A percentile compares a stretch with the other conserved stretches of the same genome.
These are phyloP conservation scores for Hygrophoropsis aurantiaca DNA, from an alignment of 768 basidiomycete genomes.

Conservation along the genomic window DNA sequence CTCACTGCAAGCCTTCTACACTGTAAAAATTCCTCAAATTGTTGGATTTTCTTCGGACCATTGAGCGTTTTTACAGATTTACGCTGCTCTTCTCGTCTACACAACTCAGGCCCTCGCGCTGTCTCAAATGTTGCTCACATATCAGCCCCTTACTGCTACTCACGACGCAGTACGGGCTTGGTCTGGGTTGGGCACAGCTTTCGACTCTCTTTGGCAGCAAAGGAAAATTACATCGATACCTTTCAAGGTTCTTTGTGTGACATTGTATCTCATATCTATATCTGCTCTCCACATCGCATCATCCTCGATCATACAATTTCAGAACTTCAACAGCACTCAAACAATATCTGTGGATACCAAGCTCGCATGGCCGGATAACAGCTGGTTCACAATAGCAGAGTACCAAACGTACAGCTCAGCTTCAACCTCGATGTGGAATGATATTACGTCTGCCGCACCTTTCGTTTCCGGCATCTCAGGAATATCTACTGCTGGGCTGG, in stretches of 20 bases:
- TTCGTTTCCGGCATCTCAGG: constrained; percentile 1
- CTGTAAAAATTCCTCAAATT: too few relatives aligned
- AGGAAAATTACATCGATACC: constrained; percentile 10
- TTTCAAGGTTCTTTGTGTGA: not conserved
- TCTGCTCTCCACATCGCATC: constrained; percentile 21
- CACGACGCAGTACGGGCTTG: constrained; percentile 20
- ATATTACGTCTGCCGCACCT: not conserved
- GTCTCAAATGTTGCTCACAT: constrained; percentile 2
- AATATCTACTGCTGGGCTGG: constrained; percentile 10
- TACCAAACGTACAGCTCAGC: not conserved
- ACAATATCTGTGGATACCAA: not conserved
- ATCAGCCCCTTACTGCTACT: constrained; percentile 14
- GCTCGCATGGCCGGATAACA: constrained; percentile 1
- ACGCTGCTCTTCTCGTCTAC: constrained; percentile 13
- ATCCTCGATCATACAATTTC: constrained; percentile 17
- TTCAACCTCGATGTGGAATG: not conserved
- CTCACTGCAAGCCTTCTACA: too few relatives aligned
- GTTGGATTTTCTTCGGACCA: too few relatives aligned
- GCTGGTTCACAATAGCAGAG: not conserved
- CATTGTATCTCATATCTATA: constrained; percentile 16
- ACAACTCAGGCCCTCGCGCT: constrained; percentile 13
- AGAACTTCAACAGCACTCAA: constrained; percentile 11
- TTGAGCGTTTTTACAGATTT: constrained; percentile 12
- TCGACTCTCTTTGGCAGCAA: constrained; percentile 18
- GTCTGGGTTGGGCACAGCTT: constrained; percentile 22